A percentile compares a stretch with the other conserved stretches of the same genome.
Evolutionary conservation across 2,329 filamentous ascomycete species (phyloP).

Genomic region (Chrysosporium keratinophilum): DNA sequence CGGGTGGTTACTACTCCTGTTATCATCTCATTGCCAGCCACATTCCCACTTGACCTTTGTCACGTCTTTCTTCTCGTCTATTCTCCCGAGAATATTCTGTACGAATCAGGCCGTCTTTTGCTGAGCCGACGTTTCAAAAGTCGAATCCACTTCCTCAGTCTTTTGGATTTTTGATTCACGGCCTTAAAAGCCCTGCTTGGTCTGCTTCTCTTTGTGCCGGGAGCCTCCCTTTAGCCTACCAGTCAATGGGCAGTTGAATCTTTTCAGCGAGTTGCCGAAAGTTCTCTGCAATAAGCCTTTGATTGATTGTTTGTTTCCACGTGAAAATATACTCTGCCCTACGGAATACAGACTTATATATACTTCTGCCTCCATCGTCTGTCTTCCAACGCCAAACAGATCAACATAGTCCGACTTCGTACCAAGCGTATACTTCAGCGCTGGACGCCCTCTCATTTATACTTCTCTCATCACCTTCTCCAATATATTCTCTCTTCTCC

Average conservation of each 20-base stretch:
- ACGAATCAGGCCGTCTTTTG: background rate
- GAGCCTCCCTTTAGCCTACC: too few species aligned
- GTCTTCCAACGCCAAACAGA: background rate
- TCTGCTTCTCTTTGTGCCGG: too few species aligned
- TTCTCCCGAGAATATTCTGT: background rate
- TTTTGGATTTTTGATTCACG: background rate
- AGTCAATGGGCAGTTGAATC: too few species aligned
- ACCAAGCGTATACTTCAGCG: background rate
- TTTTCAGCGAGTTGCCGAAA: too few species aligned
- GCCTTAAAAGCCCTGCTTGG: too few species aligned
- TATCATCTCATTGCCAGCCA: background rate
- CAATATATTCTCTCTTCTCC: background rate
- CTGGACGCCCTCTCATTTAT: background rate
- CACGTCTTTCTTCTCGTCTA: background rate
- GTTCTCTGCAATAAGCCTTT: too few species aligned
- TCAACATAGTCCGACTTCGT: too few species aligned
- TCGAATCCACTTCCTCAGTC: background rate
- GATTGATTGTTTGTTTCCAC: too few species aligned
- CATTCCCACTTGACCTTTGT: background rate
- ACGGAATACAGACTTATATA: too few species aligned
- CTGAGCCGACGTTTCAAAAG: background rate
- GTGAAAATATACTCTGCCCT: too few species aligned
- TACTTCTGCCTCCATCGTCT: background rate
- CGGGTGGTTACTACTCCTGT: background rate
- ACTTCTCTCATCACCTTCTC: background rate